Conservation (phyloP, 257 asterid species). For the Solanum boliviense region DNA sequence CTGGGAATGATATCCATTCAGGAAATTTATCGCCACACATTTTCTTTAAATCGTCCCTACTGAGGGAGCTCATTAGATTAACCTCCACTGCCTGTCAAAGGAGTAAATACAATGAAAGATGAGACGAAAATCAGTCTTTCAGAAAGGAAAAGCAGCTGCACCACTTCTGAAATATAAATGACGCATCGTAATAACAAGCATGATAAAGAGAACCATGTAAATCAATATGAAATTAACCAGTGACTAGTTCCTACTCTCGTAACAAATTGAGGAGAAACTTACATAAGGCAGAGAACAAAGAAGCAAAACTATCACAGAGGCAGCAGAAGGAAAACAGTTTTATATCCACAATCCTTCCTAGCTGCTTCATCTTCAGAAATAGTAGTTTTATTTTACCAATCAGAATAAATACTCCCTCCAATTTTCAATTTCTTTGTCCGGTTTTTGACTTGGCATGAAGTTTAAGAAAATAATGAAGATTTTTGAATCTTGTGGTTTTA, state of each 20-base stretch:
- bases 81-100: slow-evolving; percentile 74
- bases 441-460: neutral
- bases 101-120: slow-evolving; percentile 3
- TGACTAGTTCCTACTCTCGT: neutral
- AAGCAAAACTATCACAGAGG: neutral
- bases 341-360: neutral
- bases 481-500: neutral
- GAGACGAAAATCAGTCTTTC: neutral
- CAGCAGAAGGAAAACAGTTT: neutral
- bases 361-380: neutral
- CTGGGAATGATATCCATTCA: slow-evolving; percentile 96
- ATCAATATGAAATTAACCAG: neutral
- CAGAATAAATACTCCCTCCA: neutral
- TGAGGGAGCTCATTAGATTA: slow-evolving; percentile 67
- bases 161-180: neutral
- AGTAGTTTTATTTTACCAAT: neutral
- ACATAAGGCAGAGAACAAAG: neutral
- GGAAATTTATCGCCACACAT: slow-evolving; percentile 92
- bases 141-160: neutral
- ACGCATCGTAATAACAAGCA: neutral
- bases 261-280: neutral
- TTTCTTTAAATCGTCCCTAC: slow-evolving; percentile 78
- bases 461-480: neutral
- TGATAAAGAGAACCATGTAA: neutral
- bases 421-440: neutral